These are phyloP conservation scores for Trichophyton rubrum DNA, from an alignment of 2,329 filamentous ascomycete genomes.

Conservation along the genomic window DNA sequence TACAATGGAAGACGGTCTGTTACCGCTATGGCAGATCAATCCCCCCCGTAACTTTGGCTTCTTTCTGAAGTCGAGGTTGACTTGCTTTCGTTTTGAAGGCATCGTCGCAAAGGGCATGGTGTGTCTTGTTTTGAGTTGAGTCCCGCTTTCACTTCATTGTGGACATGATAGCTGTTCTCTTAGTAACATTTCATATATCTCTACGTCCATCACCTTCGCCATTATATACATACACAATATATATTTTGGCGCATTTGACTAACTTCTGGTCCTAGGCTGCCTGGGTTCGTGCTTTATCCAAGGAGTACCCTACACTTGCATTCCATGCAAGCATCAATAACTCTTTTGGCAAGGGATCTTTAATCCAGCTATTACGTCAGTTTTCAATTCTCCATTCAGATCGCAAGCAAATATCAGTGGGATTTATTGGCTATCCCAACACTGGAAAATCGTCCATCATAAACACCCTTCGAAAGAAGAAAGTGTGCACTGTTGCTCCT, in stretches of 20 bases:
- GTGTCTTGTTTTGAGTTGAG: conserved; percentile 98
- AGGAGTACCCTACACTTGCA: conserved; percentile 83
- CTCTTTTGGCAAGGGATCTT: conserved; percentile 86
- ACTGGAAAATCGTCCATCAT: conserved; percentile 95
- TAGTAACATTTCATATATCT: conserved; percentile 97
- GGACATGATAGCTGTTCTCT: conserved; percentile 67
- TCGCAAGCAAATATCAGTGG: conserved; percentile 88
- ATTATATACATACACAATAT: not conserved
- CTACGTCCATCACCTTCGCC: conserved; percentile 17
- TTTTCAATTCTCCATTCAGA: conserved; percentile 83
- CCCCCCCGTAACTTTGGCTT: conserved; percentile 53
- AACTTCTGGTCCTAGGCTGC: conserved; percentile 52
- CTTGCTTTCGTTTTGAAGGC: conserved; percentile 77
- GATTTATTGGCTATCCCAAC: conserved; percentile 81
- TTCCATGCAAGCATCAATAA: conserved; percentile 94
- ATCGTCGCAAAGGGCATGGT: conserved; percentile 58
- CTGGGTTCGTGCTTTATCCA: conserved; percentile 81
- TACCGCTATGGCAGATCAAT: conserved; percentile 98
- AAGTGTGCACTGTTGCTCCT: conserved; percentile 83
- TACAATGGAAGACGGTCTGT: conserved; percentile 76
- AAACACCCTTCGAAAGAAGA: conserved; percentile 88
- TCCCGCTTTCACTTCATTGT: conserved; percentile 52
- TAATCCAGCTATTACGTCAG: conserved; percentile 84
- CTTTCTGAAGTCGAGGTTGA: conserved; percentile 55
- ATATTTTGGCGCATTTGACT: conserved; percentile 14